phyloP scores from a whole-genome alignment of 1,139 yeast genomes.

The Sporopachydermia cereana region DNA sequence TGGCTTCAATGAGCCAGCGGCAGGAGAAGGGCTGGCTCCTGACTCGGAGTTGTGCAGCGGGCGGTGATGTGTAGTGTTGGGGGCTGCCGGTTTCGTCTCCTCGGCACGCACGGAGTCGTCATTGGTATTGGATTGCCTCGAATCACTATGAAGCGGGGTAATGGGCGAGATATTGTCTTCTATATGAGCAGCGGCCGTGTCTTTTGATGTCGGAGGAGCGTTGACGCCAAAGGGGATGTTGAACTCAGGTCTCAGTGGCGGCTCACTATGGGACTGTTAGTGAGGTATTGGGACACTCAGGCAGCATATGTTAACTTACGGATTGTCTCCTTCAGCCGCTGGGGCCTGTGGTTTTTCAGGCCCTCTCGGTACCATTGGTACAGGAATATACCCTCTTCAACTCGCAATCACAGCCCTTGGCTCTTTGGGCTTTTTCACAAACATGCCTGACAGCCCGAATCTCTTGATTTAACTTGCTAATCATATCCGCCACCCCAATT shows the following conservation, averaged over 20 bases:
- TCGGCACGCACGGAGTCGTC: neutral
- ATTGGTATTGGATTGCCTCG: neutral
- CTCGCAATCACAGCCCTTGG: too few species aligned
- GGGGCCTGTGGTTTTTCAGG: too few species aligned
- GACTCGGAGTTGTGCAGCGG: neutral
- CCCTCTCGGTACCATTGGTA: too few species aligned
- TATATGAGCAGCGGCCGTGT: neutral
- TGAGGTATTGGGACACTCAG: neutral
- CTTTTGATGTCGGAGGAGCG: neutral
- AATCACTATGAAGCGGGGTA: neutral
- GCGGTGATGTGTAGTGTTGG: neutral
- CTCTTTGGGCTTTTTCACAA: too few species aligned
- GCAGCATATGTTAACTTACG: too few species aligned
- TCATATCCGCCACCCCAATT: too few species aligned
- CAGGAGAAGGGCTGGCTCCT: too few species aligned
- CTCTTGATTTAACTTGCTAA: too few species aligned
- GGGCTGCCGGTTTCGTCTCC: neutral
- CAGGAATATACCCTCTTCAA: too few species aligned
- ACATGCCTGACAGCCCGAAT: too few species aligned
- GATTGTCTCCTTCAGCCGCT: too few species aligned
- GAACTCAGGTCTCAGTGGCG: neutral
- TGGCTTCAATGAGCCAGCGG: neutral
- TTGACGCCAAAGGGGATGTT: neutral
- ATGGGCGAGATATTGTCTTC: slow-evolving; percentile 3
- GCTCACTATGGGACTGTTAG: neutral